Conservation (phyloP, 176 grass and related monocot species). For the Bromus sterilis region DNA sequence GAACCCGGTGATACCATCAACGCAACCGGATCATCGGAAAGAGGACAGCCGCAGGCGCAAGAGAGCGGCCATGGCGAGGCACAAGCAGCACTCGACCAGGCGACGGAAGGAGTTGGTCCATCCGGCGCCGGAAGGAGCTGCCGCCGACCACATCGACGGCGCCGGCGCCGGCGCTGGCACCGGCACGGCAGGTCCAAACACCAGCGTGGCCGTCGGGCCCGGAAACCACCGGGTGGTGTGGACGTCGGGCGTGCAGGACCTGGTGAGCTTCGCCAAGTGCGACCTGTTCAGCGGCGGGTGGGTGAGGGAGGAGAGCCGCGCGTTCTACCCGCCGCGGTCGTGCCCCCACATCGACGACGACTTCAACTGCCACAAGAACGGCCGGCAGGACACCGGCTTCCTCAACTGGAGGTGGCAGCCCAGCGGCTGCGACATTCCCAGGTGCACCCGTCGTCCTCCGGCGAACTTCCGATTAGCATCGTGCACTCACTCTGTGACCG, state of each 20-base stretch:
- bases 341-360: conserved; percentile 61
- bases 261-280: conserved; percentile 33
- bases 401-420: conserved; percentile 92
- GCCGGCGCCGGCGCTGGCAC: too few relatives aligned
- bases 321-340: conserved; percentile 53
- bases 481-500: background rate
- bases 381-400: conserved; percentile 55
- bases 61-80: background rate
- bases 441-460: conserved; percentile 1
- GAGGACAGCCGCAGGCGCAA: background rate
- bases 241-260: conserved; percentile 20
- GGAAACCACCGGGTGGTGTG: conserved; percentile 21
- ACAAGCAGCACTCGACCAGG: conserved; percentile 11
- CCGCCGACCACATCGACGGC: background rate
- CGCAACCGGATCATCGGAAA: background rate
- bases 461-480: background rate
- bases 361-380: conserved; percentile 92
- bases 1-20: background rate
- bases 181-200: background rate
- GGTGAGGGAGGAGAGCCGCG: conserved; percentile 60
- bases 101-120: conserved; percentile 6
- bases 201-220: background rate
- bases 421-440: conserved; percentile 58
- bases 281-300: conserved; percentile 70
- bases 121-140: background rate